Evolutionary conservation across 352 stramenopile genomes (phyloP).

Genomic region (Globisporangium paroecandrum): DNA sequence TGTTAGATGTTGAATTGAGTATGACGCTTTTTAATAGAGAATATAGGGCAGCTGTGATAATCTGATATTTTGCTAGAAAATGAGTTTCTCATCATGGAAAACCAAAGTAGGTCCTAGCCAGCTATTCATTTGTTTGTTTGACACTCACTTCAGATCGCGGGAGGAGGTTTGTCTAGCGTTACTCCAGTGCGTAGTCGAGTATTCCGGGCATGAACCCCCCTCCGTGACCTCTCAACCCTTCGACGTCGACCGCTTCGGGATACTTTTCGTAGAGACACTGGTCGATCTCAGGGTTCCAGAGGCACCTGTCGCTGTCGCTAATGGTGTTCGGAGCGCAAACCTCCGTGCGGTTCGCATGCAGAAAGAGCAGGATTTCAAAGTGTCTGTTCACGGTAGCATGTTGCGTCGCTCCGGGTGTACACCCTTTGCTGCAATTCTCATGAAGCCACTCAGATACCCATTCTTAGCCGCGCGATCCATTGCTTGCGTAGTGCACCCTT

Average conservation of each 20-base stretch:
- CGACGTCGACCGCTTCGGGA: neutral
- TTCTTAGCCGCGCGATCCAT: neutral
- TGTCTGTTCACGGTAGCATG: neutral
- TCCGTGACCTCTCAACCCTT: neutral
- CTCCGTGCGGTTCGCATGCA: neutral
- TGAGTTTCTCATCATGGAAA: neutral
- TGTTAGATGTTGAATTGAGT: neutral
- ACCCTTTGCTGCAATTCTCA: neutral
- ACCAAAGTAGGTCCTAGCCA: neutral
- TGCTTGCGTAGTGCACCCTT: neutral
- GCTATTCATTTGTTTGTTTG: neutral
- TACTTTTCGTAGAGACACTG: neutral
- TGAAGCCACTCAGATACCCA: conserved; percentile 2
- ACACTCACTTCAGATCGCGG: neutral
- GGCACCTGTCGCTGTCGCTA: neutral
- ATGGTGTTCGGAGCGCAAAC: neutral
- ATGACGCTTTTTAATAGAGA: neutral
- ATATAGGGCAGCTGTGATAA: too few relatives aligned
- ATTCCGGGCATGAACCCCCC: neutral
- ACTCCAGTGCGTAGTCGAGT: neutral
- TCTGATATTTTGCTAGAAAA: neutral
- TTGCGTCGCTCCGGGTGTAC: neutral
- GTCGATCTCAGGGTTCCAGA: neutral
- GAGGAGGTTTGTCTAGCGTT: neutral
- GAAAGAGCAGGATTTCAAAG: neutral